Percentiles rank a stretch among this genome's conserved stretches.
These are phyloP conservation scores for Aspergillus sergii DNA, from an alignment of 2,329 filamentous ascomycete genomes.

Conservation along the genomic window DNA sequence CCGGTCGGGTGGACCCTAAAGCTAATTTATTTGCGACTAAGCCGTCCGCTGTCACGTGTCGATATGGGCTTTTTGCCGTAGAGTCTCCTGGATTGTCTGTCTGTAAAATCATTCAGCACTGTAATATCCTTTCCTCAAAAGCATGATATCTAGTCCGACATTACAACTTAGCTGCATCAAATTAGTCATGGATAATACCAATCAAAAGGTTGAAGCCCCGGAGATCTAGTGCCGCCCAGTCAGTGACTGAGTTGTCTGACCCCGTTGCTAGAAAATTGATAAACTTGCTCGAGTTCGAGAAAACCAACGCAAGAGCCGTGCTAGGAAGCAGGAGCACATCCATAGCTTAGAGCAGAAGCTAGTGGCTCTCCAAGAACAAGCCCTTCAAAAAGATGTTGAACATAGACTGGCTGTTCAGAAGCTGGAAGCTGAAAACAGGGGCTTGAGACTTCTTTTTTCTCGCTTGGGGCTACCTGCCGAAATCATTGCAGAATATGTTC, in stretches of 20 bases:
- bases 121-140: neutral
- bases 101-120: neutral
- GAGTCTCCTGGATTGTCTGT: neutral
- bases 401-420: constrained; percentile 37
- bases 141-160: neutral
- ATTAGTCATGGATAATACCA: constrained; percentile 1
- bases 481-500: constrained; percentile 32
- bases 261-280: constrained; percentile 25
- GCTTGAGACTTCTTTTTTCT: constrained; percentile 29
- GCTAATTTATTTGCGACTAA: neutral
- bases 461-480: constrained; percentile 27
- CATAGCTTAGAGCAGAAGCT: constrained; percentile 40
- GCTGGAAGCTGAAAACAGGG: constrained; percentile 37
- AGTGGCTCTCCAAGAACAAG: constrained; percentile 28
- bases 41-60: neutral
- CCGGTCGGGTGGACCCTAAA: neutral
- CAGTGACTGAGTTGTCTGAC: constrained; percentile 8
- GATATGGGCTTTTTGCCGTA: neutral
- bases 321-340: constrained; percentile 38
- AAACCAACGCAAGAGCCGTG: constrained; percentile 42
- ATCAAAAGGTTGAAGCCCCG: constrained; percentile 17
- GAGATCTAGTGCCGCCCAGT: neutral
- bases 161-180: neutral
- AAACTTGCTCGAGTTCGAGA: constrained; percentile 45
- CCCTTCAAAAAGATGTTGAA: constrained; percentile 35